Evolutionary conservation across 2,329 filamentous ascomycete species (phyloP).

Genomic region (Stagonosporopsis cucurbitacearum): DNA sequence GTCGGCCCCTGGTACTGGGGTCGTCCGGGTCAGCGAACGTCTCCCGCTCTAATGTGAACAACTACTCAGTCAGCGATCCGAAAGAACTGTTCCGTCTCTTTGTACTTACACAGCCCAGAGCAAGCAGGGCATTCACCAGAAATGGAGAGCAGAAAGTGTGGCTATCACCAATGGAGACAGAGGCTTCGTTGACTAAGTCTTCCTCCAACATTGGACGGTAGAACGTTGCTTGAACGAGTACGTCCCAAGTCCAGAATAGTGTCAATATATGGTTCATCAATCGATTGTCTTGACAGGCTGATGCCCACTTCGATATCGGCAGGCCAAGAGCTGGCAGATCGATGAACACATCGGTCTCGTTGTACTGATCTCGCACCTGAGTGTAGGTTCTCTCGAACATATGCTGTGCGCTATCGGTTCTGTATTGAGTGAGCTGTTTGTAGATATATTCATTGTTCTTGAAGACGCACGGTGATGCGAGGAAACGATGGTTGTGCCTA

Average conservation of each 20-base stretch:
- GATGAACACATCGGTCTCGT: background rate
- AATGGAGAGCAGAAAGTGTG: background rate
- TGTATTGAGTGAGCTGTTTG: background rate
- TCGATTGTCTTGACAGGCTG: background rate
- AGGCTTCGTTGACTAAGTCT: background rate
- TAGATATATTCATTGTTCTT: background rate
- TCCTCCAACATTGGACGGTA: conserved; percentile 1
- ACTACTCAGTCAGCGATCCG: background rate
- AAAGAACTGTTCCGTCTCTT: too few species aligned
- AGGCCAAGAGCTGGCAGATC: background rate
- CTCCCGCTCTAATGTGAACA: background rate
- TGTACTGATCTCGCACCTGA: background rate
- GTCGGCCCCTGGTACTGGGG: background rate
- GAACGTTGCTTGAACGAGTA: background rate
- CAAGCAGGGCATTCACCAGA: conserved; percentile 3
- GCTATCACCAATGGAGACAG: background rate
- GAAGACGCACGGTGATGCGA: background rate
- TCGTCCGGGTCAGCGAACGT: background rate
- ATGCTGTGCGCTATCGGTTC: background rate
- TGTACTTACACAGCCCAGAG: background rate
- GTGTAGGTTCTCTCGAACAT: background rate
- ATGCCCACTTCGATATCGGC: background rate
- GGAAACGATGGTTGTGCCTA: background rate
- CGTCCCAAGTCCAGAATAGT: conserved; percentile 4
- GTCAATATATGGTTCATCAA: background rate